A percentile compares a stretch with the other conserved stretches of the same genome.
These are phyloP conservation scores for Ogataea neopini DNA, from an alignment of 805 yeast genomes.

Conservation along the genomic window DNA sequence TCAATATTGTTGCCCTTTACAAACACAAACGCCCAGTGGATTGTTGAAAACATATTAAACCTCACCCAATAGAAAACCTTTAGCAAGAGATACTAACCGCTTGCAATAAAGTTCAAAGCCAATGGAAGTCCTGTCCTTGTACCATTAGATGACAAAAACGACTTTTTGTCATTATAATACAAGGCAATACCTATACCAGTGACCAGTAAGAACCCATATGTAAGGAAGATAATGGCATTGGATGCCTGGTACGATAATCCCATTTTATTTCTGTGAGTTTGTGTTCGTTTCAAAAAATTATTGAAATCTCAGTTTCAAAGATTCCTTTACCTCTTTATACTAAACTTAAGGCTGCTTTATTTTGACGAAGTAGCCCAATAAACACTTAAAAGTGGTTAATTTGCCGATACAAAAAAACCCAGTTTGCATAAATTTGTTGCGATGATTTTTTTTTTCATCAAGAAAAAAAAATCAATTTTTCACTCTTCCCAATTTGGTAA, in stretches of 20 bases:
- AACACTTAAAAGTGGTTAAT: neutral
- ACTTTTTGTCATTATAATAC: constrained; percentile 51
- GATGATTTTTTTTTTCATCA: neutral
- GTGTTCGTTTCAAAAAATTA: neutral
- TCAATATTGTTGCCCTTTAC: constrained; percentile 31
- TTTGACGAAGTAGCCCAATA: neutral
- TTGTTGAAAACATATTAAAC: constrained; percentile 19
- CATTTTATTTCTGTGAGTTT: constrained; percentile 13
- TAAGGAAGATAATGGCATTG: constrained; percentile 62
- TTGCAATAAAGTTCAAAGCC: constrained; percentile 86
- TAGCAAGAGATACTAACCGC: constrained; percentile 58
- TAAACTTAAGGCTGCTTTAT: neutral
- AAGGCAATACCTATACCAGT: constrained; percentile 60
- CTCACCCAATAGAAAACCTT: neutral
- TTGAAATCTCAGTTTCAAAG: neutral
- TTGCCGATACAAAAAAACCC: neutral
- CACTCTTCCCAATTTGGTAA: neutral
- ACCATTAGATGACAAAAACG: constrained; percentile 76
- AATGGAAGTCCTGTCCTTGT: constrained; percentile 79
- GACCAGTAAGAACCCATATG: constrained; percentile 55
- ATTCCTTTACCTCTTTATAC: constrained; percentile 6
- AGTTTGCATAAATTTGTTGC: too few species aligned
- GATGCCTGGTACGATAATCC: constrained; percentile 48
- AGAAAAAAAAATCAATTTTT: neutral
- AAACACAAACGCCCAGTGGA: constrained; percentile 5